Evolutionary conservation across 495 filamentous ascomycete species (phyloP).

Genomic region (Elasticomyces elasticus): DNA sequence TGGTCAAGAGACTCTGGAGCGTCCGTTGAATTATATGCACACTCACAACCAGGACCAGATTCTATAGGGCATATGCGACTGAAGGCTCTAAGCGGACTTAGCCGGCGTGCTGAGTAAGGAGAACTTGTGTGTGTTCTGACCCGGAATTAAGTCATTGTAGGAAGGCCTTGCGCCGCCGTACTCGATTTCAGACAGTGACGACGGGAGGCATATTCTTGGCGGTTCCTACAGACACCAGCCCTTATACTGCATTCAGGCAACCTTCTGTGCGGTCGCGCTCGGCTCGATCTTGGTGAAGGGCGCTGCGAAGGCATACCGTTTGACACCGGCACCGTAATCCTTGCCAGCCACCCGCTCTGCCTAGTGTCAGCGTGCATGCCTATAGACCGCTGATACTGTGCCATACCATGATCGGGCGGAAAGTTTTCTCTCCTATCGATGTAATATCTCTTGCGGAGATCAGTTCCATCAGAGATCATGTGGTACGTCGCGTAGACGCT

Average conservation of each 20-base stretch:
- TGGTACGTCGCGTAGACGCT: conserved; percentile 42
- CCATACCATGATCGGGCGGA: conserved; percentile 12
- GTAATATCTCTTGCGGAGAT: conserved; percentile 39
- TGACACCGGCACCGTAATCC: conserved; percentile 11
- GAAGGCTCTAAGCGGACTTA: too few relatives aligned
- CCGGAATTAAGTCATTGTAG: too few relatives aligned
- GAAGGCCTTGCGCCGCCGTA: too few relatives aligned
- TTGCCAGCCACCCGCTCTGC: conserved; percentile 7
- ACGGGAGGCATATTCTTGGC: not conserved
- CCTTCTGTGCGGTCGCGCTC: conserved; percentile 24
- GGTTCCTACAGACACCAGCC: not conserved
- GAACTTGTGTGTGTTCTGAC: too few relatives aligned
- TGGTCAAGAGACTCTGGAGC: too few relatives aligned
- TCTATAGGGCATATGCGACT: too few relatives aligned
- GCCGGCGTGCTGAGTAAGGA: too few relatives aligned
- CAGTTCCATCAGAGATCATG: conserved; percentile 32
- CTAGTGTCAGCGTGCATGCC: not conserved
- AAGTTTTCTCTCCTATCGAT: conserved; percentile 31
- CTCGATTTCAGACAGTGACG: not conserved
- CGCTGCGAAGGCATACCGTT: conserved; percentile 12
- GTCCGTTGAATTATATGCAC: too few relatives aligned
- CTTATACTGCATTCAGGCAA: not conserved
- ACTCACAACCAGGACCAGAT: too few relatives aligned
- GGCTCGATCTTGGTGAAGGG: conserved; percentile 10
- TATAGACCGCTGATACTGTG: not conserved